phyloP scores from a whole-genome alignment of 345 rosid genomes.

The Ceriops decandra region DNA sequence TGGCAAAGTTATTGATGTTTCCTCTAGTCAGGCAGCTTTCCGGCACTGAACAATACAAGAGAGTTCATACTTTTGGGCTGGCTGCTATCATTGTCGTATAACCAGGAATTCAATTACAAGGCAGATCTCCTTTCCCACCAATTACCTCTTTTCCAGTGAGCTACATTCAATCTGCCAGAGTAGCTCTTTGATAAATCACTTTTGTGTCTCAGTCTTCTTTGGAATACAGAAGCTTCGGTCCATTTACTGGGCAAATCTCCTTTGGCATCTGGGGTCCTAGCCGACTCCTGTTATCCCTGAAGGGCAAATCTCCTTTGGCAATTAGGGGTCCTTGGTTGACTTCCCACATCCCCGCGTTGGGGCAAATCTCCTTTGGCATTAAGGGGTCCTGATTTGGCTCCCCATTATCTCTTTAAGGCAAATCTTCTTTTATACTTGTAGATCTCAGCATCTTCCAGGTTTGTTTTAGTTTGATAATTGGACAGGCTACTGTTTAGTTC shows the following conservation, averaged over 20 bases:
- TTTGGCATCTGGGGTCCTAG: conserved; percentile 49
- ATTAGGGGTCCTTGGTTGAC: conserved; percentile 14
- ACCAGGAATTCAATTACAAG: conserved; percentile 15
- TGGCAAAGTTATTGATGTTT: conserved; percentile 35
- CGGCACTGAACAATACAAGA: conserved; percentile 24
- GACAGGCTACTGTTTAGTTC: not conserved
- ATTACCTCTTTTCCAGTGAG: not conserved
- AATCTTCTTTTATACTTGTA: conserved; percentile 17
- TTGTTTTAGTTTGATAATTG: conserved; percentile 1
- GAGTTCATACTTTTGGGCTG: conserved; percentile 14
- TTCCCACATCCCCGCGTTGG: conserved; percentile 23
- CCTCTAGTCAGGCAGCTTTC: conserved; percentile 26
- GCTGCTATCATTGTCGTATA: conserved; percentile 12
- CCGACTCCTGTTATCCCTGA: conserved; percentile 30
- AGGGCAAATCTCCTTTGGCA: conserved; percentile 44
- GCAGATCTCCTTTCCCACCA: conserved; percentile 26
- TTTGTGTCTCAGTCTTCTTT: conserved; percentile 20
- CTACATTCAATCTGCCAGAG: conserved; percentile 15
- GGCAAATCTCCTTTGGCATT: conserved; percentile 55
- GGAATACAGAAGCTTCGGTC: conserved; percentile 32
- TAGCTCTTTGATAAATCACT: conserved; percentile 12
- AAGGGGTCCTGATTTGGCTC: conserved; percentile 32
- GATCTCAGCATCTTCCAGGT: conserved; percentile 17
- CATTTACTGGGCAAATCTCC: conserved; percentile 60
- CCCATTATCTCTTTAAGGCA: conserved; percentile 29